phyloP scores from a whole-genome alignment of 345 rosid species.

The Eucalyptus sideroxylon region DNA sequence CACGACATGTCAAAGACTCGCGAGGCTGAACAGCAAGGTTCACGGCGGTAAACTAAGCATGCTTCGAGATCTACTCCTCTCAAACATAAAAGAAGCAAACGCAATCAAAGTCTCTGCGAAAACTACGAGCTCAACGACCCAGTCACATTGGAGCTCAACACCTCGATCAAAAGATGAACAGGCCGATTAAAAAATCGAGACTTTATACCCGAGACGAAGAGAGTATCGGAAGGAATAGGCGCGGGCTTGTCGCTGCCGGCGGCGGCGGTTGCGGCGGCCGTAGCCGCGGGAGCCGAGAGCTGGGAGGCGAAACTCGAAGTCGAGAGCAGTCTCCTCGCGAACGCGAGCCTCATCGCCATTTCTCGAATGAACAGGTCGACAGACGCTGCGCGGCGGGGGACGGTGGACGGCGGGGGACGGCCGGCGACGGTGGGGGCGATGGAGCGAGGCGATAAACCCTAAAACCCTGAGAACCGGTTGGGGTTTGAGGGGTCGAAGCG shows the following conservation, averaged over 20 bases:
- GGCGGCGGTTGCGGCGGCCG: not conserved
- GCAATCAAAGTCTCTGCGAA: not conserved
- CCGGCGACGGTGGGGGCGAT: not conserved
- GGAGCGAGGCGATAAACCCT: not conserved
- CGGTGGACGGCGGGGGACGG: not conserved
- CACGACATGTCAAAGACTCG: fast-evolving
- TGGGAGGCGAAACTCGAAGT: not conserved
- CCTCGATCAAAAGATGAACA: not conserved
- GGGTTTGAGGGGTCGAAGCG: not conserved
- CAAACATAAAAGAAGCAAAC: not conserved
- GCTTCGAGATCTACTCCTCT: not conserved
- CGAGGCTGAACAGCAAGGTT: not conserved
- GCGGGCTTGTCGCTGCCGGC: not conserved
- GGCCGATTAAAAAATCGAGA: not conserved
- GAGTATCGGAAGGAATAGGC: conserved; percentile 5
- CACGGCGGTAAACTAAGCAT: not conserved
- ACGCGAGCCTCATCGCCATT: not conserved
- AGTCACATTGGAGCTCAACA: not conserved
- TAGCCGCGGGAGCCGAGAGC: not conserved
- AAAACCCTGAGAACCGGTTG: not conserved
- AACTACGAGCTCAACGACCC: not conserved
- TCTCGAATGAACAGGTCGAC: not conserved
- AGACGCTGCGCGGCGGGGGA: not conserved
- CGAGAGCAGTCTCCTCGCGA: conserved; percentile 1
- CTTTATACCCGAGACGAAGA: conserved; percentile 7